Base-by-base conservation (phyloP, 2,329 filamentous ascomycete genomes). In the Ilyonectria mors-panacis region DNA sequence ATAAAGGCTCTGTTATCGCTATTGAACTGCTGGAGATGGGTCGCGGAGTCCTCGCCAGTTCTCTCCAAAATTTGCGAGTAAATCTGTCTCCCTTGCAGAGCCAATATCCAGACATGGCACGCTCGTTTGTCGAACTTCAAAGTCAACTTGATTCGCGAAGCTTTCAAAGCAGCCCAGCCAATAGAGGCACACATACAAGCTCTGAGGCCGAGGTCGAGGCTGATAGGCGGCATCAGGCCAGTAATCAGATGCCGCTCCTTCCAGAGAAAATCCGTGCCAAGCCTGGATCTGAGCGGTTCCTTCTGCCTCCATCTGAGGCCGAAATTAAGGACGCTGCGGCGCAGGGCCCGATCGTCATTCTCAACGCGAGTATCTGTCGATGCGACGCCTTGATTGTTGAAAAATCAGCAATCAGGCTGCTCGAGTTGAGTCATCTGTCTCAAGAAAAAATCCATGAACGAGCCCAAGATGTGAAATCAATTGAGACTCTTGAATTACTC, bases 351-450 rank as follows among this genome's bases (percentile, higher is more conserved):
- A 53, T 53, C 26, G 26, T 53, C 12, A 35, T 53, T 19, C 26
- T 53, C 2, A 53, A 35, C 26, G 50, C 21, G 9, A 53, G 50
- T 19, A 2, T 8, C 1, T 12, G 19, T 12, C 26, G 50, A 21
- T 53, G 50, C 28, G 50, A 53, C 17, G 50, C 50, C 17, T 33
- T 53, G 19, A 53, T 53, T 35, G 26, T 53, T 19, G 26, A 53
- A n/a, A 35, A 53, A 19, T 53, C 50, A 5, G 26, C 4, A 13
- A 45, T 57, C n/a, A 2, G 17, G 30, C 4, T 28, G 17, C 17
- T 44, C 8, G 54, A 26, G 9, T 17, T 56, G 35, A 5, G 6
- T n/a, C 19, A 28, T 26, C 35, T 56, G 6, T n/a, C 53, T 56
- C 33, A 56, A 44, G 10, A 37, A 42, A 17, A 53, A 3, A 53